A percentile compares a stretch with the other conserved stretches of the same genome.
phyloP scores from a whole-genome alignment of 441 rosid genomes.

The Gossypium lobatum region DNA sequence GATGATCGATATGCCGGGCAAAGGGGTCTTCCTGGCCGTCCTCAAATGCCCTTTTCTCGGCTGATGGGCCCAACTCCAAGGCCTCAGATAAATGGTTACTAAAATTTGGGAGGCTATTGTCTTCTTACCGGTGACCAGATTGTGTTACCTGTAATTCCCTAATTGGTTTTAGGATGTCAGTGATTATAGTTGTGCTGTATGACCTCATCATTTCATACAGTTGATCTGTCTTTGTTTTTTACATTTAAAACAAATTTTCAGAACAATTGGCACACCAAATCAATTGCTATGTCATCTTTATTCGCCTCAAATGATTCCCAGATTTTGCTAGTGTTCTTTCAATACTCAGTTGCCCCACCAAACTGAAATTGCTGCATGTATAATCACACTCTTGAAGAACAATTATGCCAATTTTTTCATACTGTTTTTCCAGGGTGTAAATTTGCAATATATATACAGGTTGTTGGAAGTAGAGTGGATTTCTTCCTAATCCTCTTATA shows the following conservation, averaged over 20 bases:
- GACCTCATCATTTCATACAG: neutral
- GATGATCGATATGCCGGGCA: slow-evolving; percentile 28
- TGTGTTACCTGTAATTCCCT: neutral
- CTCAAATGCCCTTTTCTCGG: slow-evolving; percentile 66
- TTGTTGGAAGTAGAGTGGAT: neutral
- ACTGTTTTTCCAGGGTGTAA: neutral
- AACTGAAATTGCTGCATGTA: neutral
- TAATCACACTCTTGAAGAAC: neutral
- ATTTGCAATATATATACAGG: neutral
- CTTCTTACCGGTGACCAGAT: neutral
- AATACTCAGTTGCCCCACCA: neutral
- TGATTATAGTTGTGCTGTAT: slow-evolving; percentile 1
- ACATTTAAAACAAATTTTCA: neutral
- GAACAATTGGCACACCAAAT: neutral
- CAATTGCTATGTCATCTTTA: neutral
- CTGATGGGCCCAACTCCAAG: slow-evolving; percentile 44
- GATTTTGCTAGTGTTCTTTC: neutral
- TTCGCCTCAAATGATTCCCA: neutral
- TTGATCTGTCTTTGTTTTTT: neutral
- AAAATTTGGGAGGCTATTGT: slow-evolving; percentile 17
- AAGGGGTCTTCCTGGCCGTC: slow-evolving; percentile 32
- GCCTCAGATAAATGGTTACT: slow-evolving; percentile 69
- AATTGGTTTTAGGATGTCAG: neutral
- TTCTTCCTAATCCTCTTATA: neutral
- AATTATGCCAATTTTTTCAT: neutral